Conservation (phyloP, 129 eudicot species). For the Apium graveolens region DNA sequence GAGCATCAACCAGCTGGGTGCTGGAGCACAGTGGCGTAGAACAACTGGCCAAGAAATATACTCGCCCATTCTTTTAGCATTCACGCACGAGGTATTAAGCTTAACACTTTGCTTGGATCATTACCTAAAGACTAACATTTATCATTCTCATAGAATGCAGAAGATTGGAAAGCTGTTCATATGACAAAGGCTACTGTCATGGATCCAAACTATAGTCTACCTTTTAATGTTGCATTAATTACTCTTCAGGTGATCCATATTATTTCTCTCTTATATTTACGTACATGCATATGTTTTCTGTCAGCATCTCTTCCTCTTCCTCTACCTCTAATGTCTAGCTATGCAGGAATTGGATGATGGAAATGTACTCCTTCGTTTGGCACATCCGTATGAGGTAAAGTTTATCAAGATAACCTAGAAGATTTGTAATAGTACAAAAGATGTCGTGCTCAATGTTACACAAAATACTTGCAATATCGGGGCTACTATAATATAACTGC, state of each 20-base stretch:
- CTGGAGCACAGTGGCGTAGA: conserved; percentile 83
- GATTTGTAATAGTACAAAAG: neutral
- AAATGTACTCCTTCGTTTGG: conserved; percentile 75
- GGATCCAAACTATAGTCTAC: conserved; percentile 66
- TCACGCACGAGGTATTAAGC: conserved; percentile 67
- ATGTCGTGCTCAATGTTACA: neutral
- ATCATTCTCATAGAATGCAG: conserved; percentile 38
- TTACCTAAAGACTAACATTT: conserved; percentile 7
- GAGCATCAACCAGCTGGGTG: conserved; percentile 45
- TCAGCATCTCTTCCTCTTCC: neutral
- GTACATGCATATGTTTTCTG: neutral
- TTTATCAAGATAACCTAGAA: neutral
- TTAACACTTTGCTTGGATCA: neutral
- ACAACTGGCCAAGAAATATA: conserved; percentile 80
- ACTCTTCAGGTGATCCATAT: conserved; percentile 63
- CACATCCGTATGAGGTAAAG: conserved; percentile 78
- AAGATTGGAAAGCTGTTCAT: conserved; percentile 60
- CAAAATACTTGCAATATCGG: neutral
- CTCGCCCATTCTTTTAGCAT: conserved; percentile 81
- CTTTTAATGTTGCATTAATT: conserved; percentile 72
- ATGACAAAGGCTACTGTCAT: conserved; percentile 38
- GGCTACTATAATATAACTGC: neutral
- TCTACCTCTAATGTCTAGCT: conserved; percentile 16
- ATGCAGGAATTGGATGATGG: conserved; percentile 70
- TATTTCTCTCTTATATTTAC: neutral